Conservation (phyloP, 768 basidiomycete genomes). For the Lactarius hatsudake region DNA sequence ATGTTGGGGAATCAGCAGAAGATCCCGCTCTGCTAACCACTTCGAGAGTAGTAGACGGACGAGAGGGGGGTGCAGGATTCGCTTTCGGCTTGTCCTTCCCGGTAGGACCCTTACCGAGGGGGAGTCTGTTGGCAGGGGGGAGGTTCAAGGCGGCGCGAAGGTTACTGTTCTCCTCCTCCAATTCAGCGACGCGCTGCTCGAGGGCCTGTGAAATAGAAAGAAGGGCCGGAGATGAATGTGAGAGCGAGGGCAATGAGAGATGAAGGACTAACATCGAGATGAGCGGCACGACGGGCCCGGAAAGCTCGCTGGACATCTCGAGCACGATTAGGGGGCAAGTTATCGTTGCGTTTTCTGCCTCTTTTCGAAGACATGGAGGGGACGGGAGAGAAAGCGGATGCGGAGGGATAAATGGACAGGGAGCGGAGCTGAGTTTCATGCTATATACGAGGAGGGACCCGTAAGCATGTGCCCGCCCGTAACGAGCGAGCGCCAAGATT, state of each 20-base stretch:
- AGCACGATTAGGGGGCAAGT: constrained; percentile 76
- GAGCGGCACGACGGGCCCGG: constrained; percentile 83
- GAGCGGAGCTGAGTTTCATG: constrained; percentile 33
- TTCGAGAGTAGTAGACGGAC: constrained; percentile 22
- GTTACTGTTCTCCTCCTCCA: constrained; percentile 79
- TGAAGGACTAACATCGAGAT: constrained; percentile 60
- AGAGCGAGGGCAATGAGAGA: constrained; percentile 33
- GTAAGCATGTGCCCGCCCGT: constrained; percentile 30
- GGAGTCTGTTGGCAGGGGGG: constrained; percentile 66
- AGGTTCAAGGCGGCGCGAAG: constrained; percentile 71
- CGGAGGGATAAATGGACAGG: constrained; percentile 36
- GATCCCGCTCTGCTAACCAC: constrained; percentile 26
- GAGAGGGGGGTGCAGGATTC: constrained; percentile 11
- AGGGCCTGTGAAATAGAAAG: constrained; percentile 53
- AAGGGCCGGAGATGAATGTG: constrained; percentile 31
- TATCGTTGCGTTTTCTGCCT: constrained; percentile 81
- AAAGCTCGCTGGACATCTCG: constrained; percentile 89
- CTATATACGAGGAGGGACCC: constrained; percentile 37
- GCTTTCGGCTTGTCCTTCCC: constrained; percentile 75
- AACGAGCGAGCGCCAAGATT: constrained; percentile 29
- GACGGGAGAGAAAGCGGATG: constrained; percentile 28
- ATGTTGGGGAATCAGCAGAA: constrained; percentile 40
- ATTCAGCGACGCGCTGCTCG: constrained; percentile 74
- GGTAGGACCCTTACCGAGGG: constrained; percentile 81
- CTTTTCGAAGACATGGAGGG: constrained; percentile 76